Conservation (phyloP, 2,329 filamentous ascomycete species). For the Aspergillus aculeatus region DNA sequence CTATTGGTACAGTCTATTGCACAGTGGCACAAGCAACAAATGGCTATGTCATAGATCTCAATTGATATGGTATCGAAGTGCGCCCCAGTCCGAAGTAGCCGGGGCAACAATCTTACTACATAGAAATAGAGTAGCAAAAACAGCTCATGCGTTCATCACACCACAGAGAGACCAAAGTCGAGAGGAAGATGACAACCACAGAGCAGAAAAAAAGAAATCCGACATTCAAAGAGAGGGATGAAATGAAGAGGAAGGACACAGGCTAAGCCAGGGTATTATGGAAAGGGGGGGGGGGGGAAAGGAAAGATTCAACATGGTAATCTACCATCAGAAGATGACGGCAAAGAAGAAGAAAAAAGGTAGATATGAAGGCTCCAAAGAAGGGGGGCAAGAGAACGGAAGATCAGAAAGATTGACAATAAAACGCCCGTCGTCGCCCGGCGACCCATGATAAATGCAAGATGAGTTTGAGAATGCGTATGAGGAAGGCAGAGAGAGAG, state of each 20-base stretch:
- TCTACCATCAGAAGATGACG: background rate
- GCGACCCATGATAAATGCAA: background rate
- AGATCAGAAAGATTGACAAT: background rate
- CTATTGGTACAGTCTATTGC: background rate
- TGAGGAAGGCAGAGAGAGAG: too few species aligned
- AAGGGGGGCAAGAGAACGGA: conserved; percentile 10
- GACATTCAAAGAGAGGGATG: background rate
- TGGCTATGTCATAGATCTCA: background rate
- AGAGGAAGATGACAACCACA: background rate
- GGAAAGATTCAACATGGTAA: conserved; percentile 5
- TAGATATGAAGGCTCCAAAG: conserved; percentile 3
- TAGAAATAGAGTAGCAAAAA: too few species aligned
- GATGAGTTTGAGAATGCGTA: background rate
- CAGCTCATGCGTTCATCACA: too few species aligned
- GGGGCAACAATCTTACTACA: background rate
- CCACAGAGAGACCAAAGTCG: too few species aligned
- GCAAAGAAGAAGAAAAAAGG: background rate
- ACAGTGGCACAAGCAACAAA: background rate
- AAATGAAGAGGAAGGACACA: background rate
- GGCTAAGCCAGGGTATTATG: conserved; percentile 1
- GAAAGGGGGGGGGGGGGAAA: background rate
- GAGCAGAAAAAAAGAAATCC: background rate
- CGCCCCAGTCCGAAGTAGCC: too few species aligned
- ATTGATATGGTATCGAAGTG: too few species aligned
- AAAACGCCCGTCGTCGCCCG: background rate